Percentiles rank a stretch among this genome's conserved stretches.
Evolutionary conservation across 192 early-diverging fungal genomes (phyloP).

Genomic region (Pilobolus umbonatus): DNA sequence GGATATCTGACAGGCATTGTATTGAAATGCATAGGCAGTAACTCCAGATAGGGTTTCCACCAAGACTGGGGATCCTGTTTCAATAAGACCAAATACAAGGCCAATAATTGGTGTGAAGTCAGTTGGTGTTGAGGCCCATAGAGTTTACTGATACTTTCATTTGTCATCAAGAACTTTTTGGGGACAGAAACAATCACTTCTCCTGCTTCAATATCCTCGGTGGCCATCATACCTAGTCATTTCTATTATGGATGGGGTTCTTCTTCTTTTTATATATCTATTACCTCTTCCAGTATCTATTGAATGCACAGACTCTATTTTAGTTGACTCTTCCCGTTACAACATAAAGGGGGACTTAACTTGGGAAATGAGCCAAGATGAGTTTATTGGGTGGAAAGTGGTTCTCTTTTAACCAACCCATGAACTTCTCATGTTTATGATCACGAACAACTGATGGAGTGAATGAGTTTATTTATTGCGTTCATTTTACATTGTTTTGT

Average conservation of each 20-base stretch:
- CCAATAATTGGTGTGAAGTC: conserved; percentile 45
- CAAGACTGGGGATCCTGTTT: conserved; percentile 30
- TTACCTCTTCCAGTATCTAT: conserved; percentile 51
- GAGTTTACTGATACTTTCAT: conserved; percentile 26
- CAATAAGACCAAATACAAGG: conserved; percentile 41
- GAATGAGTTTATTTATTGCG: neutral
- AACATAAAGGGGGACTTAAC: conserved; percentile 19
- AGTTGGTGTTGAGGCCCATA: conserved; percentile 38
- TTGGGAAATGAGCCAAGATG: conserved; percentile 47
- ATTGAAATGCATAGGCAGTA: conserved; percentile 50
- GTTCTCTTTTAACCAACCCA: conserved; percentile 41
- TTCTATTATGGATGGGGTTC: neutral
- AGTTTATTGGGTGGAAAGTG: conserved; percentile 49
- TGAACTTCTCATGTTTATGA: conserved; percentile 40
- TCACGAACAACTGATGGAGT: conserved; percentile 40
- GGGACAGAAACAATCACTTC: conserved; percentile 52
- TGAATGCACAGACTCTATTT: neutral
- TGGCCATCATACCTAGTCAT: conserved; percentile 49
- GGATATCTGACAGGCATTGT: conserved; percentile 48
- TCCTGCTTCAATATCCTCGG: conserved; percentile 47
- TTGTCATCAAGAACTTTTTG: conserved; percentile 42
- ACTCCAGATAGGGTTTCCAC: conserved; percentile 43
- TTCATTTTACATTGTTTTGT: neutral
- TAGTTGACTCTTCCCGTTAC: neutral
- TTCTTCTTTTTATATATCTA: neutral